These are phyloP conservation scores for Pholiota molesta DNA, from an alignment of 768 basidiomycete genomes.

Conservation along the genomic window DNA sequence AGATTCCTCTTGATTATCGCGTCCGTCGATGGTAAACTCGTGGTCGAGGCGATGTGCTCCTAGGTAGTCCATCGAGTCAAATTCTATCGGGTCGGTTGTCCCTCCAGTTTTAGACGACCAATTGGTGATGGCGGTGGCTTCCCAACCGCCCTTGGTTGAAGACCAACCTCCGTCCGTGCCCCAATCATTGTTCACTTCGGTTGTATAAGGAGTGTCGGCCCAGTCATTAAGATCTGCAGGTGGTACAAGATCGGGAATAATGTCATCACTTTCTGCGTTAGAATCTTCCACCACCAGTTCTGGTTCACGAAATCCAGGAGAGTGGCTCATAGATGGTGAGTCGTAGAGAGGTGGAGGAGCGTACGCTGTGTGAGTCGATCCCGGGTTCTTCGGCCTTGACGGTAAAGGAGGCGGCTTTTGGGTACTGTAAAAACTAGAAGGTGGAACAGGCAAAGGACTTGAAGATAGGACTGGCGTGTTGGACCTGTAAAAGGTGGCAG, in stretches of 20 bases:
- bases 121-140: slow-evolving; percentile 11
- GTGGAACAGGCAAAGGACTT: slow-evolving; percentile 33
- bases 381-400: slow-evolving; percentile 39
- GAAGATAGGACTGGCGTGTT: slow-evolving; percentile 37
- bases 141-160: slow-evolving; percentile 12
- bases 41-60: slow-evolving; percentile 23
- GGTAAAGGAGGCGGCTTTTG: slow-evolving; percentile 40
- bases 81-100: slow-evolving; percentile 16
- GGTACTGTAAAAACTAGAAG: slow-evolving; percentile 40
- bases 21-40: slow-evolving; percentile 57
- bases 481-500: slow-evolving; percentile 37
- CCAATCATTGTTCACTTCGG: slow-evolving; percentile 18
- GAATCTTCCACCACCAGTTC: slow-evolving; percentile 53
- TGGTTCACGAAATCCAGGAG: slow-evolving; percentile 53
- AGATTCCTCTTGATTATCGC: slow-evolving; percentile 60
- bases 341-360: slow-evolving; percentile 42
- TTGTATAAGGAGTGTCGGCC: slow-evolving; percentile 14
- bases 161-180: slow-evolving; percentile 22
- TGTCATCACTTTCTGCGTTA: slow-evolving; percentile 34
- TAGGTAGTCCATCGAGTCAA: slow-evolving; percentile 30
- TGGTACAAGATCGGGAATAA: slow-evolving; percentile 43
- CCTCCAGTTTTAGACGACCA: slow-evolving; percentile 18
- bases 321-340: slow-evolving; percentile 27
- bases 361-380: slow-evolving; percentile 49
- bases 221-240: slow-evolving; percentile 28